Base-by-base conservation (phyloP, 1,139 yeast species). In the Kluyveromyces marxianus region DNA sequence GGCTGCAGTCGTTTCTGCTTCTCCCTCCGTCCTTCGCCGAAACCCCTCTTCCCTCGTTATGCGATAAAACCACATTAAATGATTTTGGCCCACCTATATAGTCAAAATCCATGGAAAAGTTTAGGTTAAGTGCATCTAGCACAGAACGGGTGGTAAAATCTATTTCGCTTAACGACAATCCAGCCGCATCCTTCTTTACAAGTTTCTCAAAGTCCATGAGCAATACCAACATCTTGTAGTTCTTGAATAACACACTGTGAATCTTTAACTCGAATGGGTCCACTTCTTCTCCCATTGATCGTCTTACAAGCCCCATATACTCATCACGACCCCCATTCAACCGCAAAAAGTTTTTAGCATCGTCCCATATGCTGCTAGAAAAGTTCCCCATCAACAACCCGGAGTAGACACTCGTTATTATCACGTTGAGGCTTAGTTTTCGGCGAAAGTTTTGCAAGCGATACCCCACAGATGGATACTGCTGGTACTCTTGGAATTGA, bases 401-500 rank as follows among this genome's bases (percentile, higher is more conserved):
- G 7, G 44, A 44, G 29, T 36, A 41, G 6, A 25, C 21, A 32
- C 39, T 36, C 14, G 37, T 34, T 24, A 33, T 28, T 4, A 25
- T 7, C 14, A 45, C 36, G 27, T 45, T 28, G 8, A 45, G 24
- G 28, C 42, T 37, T 32, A 45, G 29, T 26, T 45, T 45, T 39
- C 63, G 54, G 48, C 67, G 55, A 35, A 55, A 54, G 37, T 59
- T 60, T 7, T 50, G 37, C 10, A 59, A 41, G 10, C 54, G 46
- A 32, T 50, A 50, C 40, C 54, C 54, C 10, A 53, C 49, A n/a
- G 50, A 32, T 3, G 42, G 32, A 3, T 48, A 25, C 10, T 44
- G 43, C 14, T 44, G 39, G 10, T 60, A 47, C 32, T 52, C 53
- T 4, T 51, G 49, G 41, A 51, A 59, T 36, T 57, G 62, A 2